These are phyloP conservation scores for Starmerella tilneyi DNA, from an alignment of 805 yeast genomes.

Conservation along the genomic window DNA sequence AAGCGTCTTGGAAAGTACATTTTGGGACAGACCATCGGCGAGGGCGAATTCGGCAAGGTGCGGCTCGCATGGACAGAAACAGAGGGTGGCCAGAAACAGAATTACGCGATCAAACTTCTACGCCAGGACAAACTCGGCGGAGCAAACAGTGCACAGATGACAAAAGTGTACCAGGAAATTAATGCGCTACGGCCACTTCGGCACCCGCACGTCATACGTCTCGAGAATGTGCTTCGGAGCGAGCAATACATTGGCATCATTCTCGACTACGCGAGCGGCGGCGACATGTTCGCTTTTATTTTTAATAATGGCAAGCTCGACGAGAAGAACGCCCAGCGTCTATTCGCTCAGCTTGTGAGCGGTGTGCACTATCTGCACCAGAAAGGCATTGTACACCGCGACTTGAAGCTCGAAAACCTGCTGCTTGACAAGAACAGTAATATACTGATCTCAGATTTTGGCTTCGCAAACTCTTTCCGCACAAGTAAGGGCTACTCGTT, in stretches of 20 bases:
- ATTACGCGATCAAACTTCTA: slow-evolving; percentile 88
- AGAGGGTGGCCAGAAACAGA: slow-evolving; percentile 45
- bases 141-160: slow-evolving; percentile 73
- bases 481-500: slow-evolving; percentile 39
- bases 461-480: slow-evolving; percentile 79
- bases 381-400: slow-evolving; percentile 71
- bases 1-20: slow-evolving; percentile 76
- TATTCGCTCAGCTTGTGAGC: slow-evolving; percentile 85
- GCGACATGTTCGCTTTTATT: slow-evolving; percentile 90
- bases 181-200: slow-evolving; percentile 67
- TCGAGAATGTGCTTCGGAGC: slow-evolving; percentile 87
- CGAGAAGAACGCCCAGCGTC: slow-evolving; percentile 72
- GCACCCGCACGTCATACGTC: slow-evolving; percentile 86
- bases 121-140: slow-evolving; percentile 72
- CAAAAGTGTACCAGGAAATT: slow-evolving; percentile 85
- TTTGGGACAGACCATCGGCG: slow-evolving; percentile 88
- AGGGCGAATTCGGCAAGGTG: slow-evolving; percentile 97
- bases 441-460: slow-evolving; percentile 81
- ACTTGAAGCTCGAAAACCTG: slow-evolving; percentile 63
- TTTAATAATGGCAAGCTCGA: slow-evolving; percentile 75
- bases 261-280: slow-evolving; percentile 92
- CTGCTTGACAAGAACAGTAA: slow-evolving; percentile 77
- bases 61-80: slow-evolving; percentile 92
- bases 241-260: slow-evolving; percentile 95
- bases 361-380: slow-evolving; percentile 87